These are phyloP conservation scores for Simmondsia chinensis DNA, from an alignment of 148 eudicot genomes.

Conservation along the genomic window DNA sequence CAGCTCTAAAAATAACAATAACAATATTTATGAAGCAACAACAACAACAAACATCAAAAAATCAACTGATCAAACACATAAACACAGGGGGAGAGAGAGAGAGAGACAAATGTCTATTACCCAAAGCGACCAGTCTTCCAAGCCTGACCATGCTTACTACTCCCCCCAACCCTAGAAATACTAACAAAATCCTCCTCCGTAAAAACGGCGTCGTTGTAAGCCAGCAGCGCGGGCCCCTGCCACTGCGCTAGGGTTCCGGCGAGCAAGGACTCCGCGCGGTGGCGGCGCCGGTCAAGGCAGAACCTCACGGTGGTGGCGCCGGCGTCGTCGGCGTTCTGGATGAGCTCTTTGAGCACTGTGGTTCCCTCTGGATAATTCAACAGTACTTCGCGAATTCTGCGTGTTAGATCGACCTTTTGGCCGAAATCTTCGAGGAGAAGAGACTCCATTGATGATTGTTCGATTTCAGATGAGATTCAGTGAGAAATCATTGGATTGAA, in stretches of 20 bases:
- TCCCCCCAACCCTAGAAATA: constrained; percentile 92
- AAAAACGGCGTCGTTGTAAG: constrained; percentile 76
- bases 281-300: constrained; percentile 75
- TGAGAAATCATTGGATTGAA: too few species aligned
- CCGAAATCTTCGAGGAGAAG: constrained; percentile 85
- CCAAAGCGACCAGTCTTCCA: constrained; percentile 98
- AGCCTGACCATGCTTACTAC: constrained; percentile 63
- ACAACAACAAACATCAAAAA: too few species aligned
- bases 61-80: too few species aligned
- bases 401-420: constrained; percentile 90
- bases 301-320: constrained; percentile 75
- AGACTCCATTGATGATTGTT: constrained; percentile 8
- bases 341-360: constrained; percentile 79
- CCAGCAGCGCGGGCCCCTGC: constrained; percentile 88
- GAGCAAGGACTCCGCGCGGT: constrained; percentile 43
- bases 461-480: too few species aligned
- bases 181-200: constrained; percentile 90
- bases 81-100: too few species aligned
- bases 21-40: too few species aligned
- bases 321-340: constrained; percentile 97
- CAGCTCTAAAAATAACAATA: too few species aligned
- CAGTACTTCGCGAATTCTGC: constrained; percentile 84
- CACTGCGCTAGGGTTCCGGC: constrained; percentile 56
- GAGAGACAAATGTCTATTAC: too few species aligned
- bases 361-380: constrained; percentile 91